These are phyloP conservation scores for Fusarium decemcellulare DNA, from an alignment of 2,329 filamentous ascomycete genomes.

Conservation along the genomic window DNA sequence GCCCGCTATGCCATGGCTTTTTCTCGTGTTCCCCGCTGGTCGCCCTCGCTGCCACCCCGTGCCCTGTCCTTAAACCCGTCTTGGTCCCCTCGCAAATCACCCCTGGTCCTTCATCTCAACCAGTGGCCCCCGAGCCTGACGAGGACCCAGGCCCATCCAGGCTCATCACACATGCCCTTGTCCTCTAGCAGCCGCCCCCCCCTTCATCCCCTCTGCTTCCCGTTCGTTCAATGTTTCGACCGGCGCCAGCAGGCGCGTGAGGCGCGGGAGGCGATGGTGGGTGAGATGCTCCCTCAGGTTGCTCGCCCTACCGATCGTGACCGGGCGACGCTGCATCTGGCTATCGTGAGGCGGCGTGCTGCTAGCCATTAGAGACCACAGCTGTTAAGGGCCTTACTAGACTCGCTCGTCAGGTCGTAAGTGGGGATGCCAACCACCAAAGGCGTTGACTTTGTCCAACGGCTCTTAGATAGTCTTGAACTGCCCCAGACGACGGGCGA, in stretches of 20 bases:
- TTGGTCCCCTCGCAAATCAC: slow-evolving; percentile 15
- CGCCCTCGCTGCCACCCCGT: slow-evolving; percentile 1
- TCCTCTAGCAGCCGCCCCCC: slow-evolving; percentile 2
- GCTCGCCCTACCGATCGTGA: slow-evolving; percentile 41
- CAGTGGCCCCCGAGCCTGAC: slow-evolving; percentile 16
- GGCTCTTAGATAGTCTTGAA: slow-evolving; percentile 34
- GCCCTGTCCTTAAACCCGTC: slow-evolving; percentile 20
- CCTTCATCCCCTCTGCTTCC: slow-evolving; percentile 10
- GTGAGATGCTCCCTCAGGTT: slow-evolving; percentile 41
- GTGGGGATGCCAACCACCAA: slow-evolving; percentile 45
- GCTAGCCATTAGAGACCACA: slow-evolving; percentile 40
- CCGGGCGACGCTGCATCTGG: slow-evolving; percentile 18
- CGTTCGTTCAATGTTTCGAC: slow-evolving; percentile 18
- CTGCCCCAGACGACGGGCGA: slow-evolving; percentile 28
- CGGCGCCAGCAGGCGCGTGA: slow-evolving; percentile 41
- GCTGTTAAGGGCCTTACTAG: slow-evolving; percentile 38
- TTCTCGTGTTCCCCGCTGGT: slow-evolving; percentile 7
- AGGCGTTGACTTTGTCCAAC: slow-evolving; percentile 33
- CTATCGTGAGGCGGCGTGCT: slow-evolving; percentile 45
- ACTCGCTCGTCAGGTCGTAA: slow-evolving; percentile 34
- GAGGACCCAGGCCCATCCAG: not conserved
- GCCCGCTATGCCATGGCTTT: slow-evolving; percentile 21
- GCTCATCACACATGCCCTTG: slow-evolving; percentile 7
- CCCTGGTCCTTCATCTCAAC: slow-evolving; percentile 29
- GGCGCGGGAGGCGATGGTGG: slow-evolving; percentile 42